Evolutionary conservation across 768 basidiomycete genomes (phyloP), one percentile per base, ranked within the genome.

Genomic region (Fistulinella prunicolor): DNA sequence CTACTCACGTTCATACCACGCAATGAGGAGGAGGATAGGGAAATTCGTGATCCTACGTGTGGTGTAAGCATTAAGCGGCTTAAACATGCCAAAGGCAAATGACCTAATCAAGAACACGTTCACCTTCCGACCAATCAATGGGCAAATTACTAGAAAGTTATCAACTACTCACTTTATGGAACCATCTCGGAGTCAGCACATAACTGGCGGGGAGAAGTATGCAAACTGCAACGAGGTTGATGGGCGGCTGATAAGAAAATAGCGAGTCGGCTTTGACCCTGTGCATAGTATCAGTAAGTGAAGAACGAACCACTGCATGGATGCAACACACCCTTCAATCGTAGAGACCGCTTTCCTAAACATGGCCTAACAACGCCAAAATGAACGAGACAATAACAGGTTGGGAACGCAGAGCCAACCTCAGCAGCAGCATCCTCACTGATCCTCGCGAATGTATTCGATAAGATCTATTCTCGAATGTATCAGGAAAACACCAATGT

Each of bases 351-450:
- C 94, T 62, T 85, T 86, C 40, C 95, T 77, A 65, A 95, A 97
- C 93, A 96, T 93, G 2, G 89, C 89, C 89, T 95, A 53, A 13
- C 52, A 32, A 46, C 21, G 22, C 24, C 7, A 34, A 36, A 17
- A 20, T 49, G 35, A 43, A 40, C 21, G 26, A 39, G n/a, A 8
- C 28, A 23, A 12, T 9, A n/a, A 10, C 30, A 14, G 24, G 26
- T 2, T 10, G 4, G 14, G 22, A 38, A 35, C 19, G 26, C 7
- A 8, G 44, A 21, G 53, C 64, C 42, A 55, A 90, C 91, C 76
- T 96, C 93, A 1, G 94, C 93, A 1, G 81, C 84, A 24, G 95
- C 96, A 67, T 97, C 93, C 56, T 90, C 86, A 53, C 85, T 94
- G 59, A 98, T 92, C 7, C 80, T 89, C 1, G 94, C 85, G 64